Conservation (phyloP, 2,329 filamentous ascomycete genomes). For the Aspergillus brunneoviolaceus region DNA sequence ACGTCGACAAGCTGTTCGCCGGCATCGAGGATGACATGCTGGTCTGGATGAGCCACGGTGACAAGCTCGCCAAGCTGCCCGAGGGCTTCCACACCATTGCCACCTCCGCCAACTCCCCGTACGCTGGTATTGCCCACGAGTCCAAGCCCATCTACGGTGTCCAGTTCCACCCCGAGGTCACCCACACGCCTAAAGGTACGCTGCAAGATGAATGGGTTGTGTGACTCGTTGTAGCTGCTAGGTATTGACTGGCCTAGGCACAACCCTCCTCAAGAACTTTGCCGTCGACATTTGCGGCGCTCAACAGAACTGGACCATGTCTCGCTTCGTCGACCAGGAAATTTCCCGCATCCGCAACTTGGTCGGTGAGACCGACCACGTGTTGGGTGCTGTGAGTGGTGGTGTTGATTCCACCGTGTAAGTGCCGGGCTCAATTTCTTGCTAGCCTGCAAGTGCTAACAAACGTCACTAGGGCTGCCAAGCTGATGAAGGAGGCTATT, state of each 20-base stretch:
- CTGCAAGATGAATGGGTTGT: slow-evolving; percentile 34
- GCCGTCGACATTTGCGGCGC: slow-evolving; percentile 78
- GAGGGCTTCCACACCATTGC: slow-evolving; percentile 72
- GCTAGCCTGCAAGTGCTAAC: neutral
- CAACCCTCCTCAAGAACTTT: slow-evolving; percentile 72
- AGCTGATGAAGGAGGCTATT: slow-evolving; percentile 84
- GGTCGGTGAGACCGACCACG: slow-evolving; percentile 78
- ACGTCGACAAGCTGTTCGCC: slow-evolving; percentile 76
- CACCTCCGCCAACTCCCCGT: slow-evolving; percentile 72
- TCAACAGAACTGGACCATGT: slow-evolving; percentile 79
- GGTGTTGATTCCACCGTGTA: slow-evolving; percentile 84
- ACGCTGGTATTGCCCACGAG: slow-evolving; percentile 67
- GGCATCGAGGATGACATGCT: slow-evolving; percentile 69
- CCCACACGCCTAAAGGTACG: slow-evolving; percentile 59
- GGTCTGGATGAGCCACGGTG: slow-evolving; percentile 85
- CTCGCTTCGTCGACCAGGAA: slow-evolving; percentile 76
- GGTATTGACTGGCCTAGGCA: neutral
- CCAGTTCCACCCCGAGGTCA: slow-evolving; percentile 88
- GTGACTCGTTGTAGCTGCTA: neutral
- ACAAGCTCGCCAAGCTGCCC: slow-evolving; percentile 77
- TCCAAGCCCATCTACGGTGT: slow-evolving; percentile 68
- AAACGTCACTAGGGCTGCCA: slow-evolving; percentile 55
- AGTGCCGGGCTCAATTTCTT: neutral
- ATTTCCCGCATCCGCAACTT: slow-evolving; percentile 76
- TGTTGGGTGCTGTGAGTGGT: slow-evolving; percentile 75